These are phyloP conservation scores for Corylus heterophylla DNA, from an alignment of 306 rosid genomes.

Conservation along the genomic window DNA sequence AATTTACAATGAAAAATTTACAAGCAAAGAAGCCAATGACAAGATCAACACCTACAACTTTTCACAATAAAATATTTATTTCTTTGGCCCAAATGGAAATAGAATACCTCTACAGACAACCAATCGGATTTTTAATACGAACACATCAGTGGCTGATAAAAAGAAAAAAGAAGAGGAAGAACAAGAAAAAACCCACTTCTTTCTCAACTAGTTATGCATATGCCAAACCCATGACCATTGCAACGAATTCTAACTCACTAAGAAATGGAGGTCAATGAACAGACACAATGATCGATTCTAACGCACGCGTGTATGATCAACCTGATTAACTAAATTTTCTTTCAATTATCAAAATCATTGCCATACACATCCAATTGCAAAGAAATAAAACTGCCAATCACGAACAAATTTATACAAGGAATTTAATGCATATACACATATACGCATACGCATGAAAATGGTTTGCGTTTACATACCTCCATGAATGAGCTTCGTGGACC, in stretches of 20 bases:
- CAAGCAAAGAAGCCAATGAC: not conserved
- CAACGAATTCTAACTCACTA: not conserved
- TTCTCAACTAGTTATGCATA: not conserved
- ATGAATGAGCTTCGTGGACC: slow-evolving; percentile 96
- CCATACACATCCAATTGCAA: not conserved
- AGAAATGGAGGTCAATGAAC: not conserved
- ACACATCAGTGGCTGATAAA: not conserved
- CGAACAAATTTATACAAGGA: not conserved
- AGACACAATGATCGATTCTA: no score
- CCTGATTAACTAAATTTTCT: not conserved
- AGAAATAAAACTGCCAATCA: not conserved
- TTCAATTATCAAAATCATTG: not conserved
- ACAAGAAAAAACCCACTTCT: not conserved
- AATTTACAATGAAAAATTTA: not conserved
- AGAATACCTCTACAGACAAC: not conserved
- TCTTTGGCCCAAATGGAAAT: not conserved
- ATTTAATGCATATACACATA: not conserved
- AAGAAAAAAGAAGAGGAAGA: not conserved
- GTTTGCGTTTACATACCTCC: slow-evolving; percentile 58
- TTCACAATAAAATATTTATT: not conserved
- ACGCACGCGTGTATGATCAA: not conserved
- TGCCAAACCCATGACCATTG: not conserved
- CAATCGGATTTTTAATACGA: not conserved
- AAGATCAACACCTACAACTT: not conserved
- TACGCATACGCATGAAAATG: not conserved